Evolutionary conservation across 441 rosid species (phyloP).

Genomic region (Gossypium aridum): DNA sequence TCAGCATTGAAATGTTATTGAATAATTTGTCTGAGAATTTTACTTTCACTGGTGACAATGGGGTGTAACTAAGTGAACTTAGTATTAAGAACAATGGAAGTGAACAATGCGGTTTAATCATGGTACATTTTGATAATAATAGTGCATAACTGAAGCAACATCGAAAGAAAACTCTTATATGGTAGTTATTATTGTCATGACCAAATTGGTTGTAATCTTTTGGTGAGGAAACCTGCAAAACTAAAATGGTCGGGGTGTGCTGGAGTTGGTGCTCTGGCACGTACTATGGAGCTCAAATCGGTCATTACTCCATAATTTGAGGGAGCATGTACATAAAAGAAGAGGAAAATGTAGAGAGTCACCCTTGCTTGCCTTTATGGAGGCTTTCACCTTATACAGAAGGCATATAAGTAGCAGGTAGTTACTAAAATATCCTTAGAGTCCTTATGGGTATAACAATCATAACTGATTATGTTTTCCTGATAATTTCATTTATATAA

Average conservation of each 20-base stretch:
- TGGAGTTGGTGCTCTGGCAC: too few species aligned
- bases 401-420: too few species aligned
- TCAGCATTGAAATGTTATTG: background rate
- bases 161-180: background rate
- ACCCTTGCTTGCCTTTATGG: too few species aligned
- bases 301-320: too few species aligned
- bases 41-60: background rate
- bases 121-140: background rate
- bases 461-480: background rate
- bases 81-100: background rate
- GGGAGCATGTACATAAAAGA: too few species aligned
- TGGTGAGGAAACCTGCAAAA: too few species aligned
- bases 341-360: too few species aligned
- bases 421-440: too few species aligned
- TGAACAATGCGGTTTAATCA: background rate
- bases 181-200: background rate
- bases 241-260: too few species aligned
- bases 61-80: background rate
- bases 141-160: background rate
- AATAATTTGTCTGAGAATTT: background rate
- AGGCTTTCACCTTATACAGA: too few species aligned
- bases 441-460: background rate
- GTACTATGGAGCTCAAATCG: too few species aligned
- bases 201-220: too few species aligned
- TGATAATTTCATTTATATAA: background rate